Evolutionary conservation across 805 yeast genomes (phyloP).

Genomic region (Hanseniaspora nectarophila): DNA sequence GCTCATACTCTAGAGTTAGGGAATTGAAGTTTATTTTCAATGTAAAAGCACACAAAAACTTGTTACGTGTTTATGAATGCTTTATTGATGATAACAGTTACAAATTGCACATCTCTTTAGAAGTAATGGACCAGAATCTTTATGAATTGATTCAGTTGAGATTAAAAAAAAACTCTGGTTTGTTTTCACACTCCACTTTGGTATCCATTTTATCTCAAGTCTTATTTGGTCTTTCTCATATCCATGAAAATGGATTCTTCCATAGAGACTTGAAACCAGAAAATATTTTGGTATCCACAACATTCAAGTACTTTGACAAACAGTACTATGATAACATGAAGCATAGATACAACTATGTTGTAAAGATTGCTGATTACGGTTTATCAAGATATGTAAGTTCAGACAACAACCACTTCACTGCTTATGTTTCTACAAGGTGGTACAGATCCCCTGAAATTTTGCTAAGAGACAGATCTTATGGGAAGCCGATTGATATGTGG

Average conservation of each 20-base stretch:
- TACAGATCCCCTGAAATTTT: constrained; percentile 74
- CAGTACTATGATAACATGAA: constrained; percentile 22
- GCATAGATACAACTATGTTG: constrained; percentile 37
- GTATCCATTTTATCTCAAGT: constrained; percentile 61
- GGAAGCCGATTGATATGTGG: constrained; percentile 71
- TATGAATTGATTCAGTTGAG: constrained; percentile 64
- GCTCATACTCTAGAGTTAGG: constrained; percentile 47
- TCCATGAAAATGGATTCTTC: constrained; percentile 48
- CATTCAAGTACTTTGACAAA: constrained; percentile 40
- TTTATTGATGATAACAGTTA: constrained; percentile 53
- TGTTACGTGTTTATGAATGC: constrained; percentile 67
- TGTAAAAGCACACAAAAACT: constrained; percentile 56
- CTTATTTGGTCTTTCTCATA: constrained; percentile 66
- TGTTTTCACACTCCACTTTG: constrained; percentile 46
- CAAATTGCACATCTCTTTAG: constrained; percentile 75
- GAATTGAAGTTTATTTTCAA: constrained; percentile 57
- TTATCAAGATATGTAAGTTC: constrained; percentile 48
- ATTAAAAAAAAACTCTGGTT: constrained; percentile 5
- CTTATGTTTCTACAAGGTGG: constrained; percentile 78
- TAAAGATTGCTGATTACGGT: constrained; percentile 73
- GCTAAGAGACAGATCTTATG: constrained; percentile 48
- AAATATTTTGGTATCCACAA: constrained; percentile 61
- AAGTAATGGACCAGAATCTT: constrained; percentile 70
- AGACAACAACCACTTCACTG: constrained; percentile 49
- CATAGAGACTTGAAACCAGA: constrained; percentile 95